phyloP scores from a whole-genome alignment of 257 asterid genomes.

The Solanum lycopersicoides region DNA sequence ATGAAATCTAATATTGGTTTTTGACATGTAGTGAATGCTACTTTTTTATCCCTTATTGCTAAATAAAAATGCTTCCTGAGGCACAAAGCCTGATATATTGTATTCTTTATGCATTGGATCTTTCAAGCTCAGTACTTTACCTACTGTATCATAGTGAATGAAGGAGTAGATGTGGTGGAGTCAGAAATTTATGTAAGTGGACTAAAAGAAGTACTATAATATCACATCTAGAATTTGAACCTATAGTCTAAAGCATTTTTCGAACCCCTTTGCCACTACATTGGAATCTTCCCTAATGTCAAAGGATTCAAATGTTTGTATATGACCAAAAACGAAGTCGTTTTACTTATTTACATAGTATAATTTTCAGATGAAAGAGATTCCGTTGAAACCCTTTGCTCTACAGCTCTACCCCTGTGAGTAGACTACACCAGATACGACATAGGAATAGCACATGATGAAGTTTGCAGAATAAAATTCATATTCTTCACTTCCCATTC shows the following conservation, averaged over 20 bases:
- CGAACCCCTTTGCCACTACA: not conserved
- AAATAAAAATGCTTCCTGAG: not conserved
- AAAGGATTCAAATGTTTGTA: not conserved
- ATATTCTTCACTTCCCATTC: not conserved
- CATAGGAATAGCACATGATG: not conserved
- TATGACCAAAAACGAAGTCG: not conserved
- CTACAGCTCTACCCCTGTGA: not conserved
- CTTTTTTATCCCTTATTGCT: not conserved
- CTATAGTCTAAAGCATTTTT: not conserved
- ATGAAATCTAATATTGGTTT: not conserved
- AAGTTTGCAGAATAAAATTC: not conserved
- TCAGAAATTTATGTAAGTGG: not conserved
- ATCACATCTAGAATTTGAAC: not conserved
- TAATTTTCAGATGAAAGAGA: not conserved
- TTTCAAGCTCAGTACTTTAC: not conserved
- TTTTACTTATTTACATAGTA: not conserved
- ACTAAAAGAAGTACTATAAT: not conserved
- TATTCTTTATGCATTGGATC: not conserved
- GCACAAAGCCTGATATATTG: not conserved
- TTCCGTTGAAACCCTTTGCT: not conserved
- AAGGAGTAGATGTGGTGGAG: not conserved
- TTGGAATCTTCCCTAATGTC: not conserved
- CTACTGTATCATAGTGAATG: not conserved
- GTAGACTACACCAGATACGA: not conserved
- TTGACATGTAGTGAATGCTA: not conserved